Conservation (phyloP, 805 yeast genomes). For the Candida verbasci region DNA sequence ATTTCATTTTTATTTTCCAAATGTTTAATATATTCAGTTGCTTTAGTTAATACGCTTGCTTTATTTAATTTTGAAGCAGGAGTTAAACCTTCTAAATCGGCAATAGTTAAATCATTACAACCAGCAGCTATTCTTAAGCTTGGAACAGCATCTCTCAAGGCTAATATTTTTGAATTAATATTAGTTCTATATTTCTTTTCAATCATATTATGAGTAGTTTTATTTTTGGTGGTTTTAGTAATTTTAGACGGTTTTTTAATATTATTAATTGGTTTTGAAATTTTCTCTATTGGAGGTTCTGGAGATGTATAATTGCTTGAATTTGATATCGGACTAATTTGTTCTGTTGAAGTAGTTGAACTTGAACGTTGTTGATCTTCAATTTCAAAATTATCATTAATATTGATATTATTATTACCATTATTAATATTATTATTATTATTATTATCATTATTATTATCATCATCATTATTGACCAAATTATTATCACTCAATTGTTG, state of each 20-base stretch:
- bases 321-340: constrained; percentile 6
- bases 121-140: constrained; percentile 61
- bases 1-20: constrained; percentile 57
- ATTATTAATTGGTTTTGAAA: not conserved
- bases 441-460: constrained; percentile 1
- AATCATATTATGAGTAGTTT: constrained; percentile 71
- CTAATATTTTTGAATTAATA: constrained; percentile 65
- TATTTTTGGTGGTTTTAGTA: constrained; percentile 46
- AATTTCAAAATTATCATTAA: not conserved
- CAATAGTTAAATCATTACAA: constrained; percentile 35
- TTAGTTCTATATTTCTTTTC: constrained; percentile 79
- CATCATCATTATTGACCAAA: not conserved
- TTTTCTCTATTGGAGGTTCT: constrained; percentile 8
- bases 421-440: not conserved
- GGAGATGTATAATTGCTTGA: constrained; percentile 16
- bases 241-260: constrained; percentile 16
- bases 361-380: constrained; percentile 4
- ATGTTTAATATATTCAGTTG: constrained; percentile 74
- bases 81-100: constrained; percentile 64
- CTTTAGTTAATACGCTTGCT: constrained; percentile 71
- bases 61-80: constrained; percentile 77
- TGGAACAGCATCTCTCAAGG: constrained; percentile 75
- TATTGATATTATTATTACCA: no score
- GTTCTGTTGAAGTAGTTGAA: constrained; percentile 7
- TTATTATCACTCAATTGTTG: constrained; percentile 2